These are phyloP conservation scores for Infundibulicybe gibba DNA, from an alignment of 768 basidiomycete genomes.

Conservation along the genomic window DNA sequence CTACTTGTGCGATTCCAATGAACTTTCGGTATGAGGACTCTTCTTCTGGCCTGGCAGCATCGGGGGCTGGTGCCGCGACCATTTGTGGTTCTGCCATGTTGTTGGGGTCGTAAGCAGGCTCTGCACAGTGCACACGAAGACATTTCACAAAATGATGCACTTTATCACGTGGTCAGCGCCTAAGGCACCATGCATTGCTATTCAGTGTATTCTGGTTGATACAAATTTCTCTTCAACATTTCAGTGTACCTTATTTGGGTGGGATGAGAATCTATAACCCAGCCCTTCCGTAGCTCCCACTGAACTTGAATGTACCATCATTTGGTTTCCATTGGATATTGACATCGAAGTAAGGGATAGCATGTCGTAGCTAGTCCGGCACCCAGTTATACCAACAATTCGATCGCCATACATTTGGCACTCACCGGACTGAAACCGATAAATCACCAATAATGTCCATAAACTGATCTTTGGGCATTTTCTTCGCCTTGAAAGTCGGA, in stretches of 20 bases:
- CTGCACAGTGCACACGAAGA: neutral
- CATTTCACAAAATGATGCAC: neutral
- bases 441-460: constrained; percentile 28
- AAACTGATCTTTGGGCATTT: constrained; percentile 32
- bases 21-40: constrained; percentile 13
- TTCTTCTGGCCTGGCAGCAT: constrained; percentile 7
- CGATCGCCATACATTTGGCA: neutral
- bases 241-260: too few species aligned
- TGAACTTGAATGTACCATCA: constrained; percentile 55
- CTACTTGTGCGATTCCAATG: constrained; percentile 22
- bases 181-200: too few species aligned
- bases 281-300: constrained; percentile 39
- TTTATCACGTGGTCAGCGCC: too few species aligned
- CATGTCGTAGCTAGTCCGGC: constrained; percentile 28
- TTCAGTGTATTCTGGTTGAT: too few species aligned
- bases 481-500: constrained; percentile 49
- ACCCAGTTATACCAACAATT: neutral
- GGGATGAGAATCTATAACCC: too few species aligned
- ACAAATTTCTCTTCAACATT: too few species aligned
- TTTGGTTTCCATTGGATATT: constrained; percentile 42
- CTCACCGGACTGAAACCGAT: constrained; percentile 31
- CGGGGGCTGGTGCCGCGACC: constrained; percentile 10
- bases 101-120: neutral
- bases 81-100: constrained; percentile 14
- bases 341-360: constrained; percentile 37